These are phyloP conservation scores for Malassezia brasiliensis DNA, from an alignment of 1,284 basidiomycete genomes.

Conservation along the genomic window DNA sequence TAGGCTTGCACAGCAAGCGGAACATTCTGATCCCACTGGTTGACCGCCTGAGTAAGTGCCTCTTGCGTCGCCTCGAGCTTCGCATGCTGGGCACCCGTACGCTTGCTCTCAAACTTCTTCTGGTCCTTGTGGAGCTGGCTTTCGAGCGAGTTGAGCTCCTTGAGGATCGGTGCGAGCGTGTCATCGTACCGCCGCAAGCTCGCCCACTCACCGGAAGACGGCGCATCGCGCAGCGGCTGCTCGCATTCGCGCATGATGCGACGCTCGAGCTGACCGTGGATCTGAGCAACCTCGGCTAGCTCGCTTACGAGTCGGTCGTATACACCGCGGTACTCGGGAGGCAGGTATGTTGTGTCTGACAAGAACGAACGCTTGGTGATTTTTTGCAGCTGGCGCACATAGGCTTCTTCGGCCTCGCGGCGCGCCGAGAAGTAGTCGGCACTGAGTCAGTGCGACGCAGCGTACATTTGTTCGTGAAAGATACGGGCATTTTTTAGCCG, in stretches of 20 bases:
- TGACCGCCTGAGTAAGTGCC: constrained; percentile 25
- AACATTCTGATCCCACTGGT: constrained; percentile 34
- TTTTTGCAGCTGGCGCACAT: constrained; percentile 52
- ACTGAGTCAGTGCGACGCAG: neutral
- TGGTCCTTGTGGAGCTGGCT: constrained; percentile 39
- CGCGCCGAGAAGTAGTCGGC: constrained; percentile 53
- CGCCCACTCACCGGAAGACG: constrained; percentile 34
- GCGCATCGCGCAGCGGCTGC: constrained; percentile 37
- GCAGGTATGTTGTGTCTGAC: constrained; percentile 33
- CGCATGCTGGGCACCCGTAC: constrained; percentile 23
- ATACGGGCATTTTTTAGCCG: constrained; percentile 34
- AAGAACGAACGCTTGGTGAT: constrained; percentile 49
- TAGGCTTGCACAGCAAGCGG: constrained; percentile 35
- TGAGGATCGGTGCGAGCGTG: constrained; percentile 25
- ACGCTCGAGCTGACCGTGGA: constrained; percentile 34
- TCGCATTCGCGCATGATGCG: constrained; percentile 45
- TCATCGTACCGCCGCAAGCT: constrained; percentile 36
- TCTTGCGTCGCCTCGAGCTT: constrained; percentile 35
- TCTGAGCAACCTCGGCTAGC: constrained; percentile 39
- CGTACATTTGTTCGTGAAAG: constrained; percentile 39
- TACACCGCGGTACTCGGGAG: constrained; percentile 37
- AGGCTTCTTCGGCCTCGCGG: constrained; percentile 50
- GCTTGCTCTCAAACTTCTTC: constrained; percentile 39
- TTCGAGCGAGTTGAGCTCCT: constrained; percentile 41
- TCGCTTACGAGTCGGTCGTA: constrained; percentile 40